Evolutionary conservation across 352 stramenopile species (phyloP), one percentile per base, ranked within the genome.

Genomic region (Globisporangium iwayamae): DNA sequence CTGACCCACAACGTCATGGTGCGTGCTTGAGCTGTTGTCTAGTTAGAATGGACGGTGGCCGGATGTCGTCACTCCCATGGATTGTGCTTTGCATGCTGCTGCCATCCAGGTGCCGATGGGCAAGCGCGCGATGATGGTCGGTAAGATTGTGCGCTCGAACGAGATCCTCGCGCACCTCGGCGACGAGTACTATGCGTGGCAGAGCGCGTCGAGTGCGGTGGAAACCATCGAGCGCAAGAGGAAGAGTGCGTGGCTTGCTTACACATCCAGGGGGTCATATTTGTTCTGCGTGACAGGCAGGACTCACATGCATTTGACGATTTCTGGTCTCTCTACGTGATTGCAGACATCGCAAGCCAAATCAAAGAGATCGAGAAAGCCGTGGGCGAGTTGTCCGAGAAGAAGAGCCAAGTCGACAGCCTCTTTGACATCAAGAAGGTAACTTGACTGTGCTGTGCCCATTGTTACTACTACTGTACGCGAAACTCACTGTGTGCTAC

Each of bases 141-240:
- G 87, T 48, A 91, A 86, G 60, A 90, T 96, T 46, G 74, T 93
- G 57, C 85, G 84, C 53, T 87, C 87, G 38, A 96, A 96, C 45
- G 87, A 96, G 71, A 78, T 96, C 56, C 69, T 94, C 13, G 80
- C 83, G 38, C 84, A 94, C 62, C 62, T 96, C 34, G 87, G 87
- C 7, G 85, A 93, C 64, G 81, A 93, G 11, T 91, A 90, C 69
- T 94, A 87, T 67, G 78, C 81, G 30, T 94, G 86, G 85, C 78
- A 87, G 61, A 88, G 82, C 43, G 84, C 80, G 9, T 64, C 70
- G 14, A 74, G 88, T 20, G 80, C 87, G 0, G 43, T 90, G 1
- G 74, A 79, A 25, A 76, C 90, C 16, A 85, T 94, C 47, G 76
- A 82, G 50, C 85, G 87, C 69, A 89, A 89, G 72, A 90, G 91